Base-by-base conservation (phyloP, 164 flowering plant genomes). In the Piper longum region DNA sequence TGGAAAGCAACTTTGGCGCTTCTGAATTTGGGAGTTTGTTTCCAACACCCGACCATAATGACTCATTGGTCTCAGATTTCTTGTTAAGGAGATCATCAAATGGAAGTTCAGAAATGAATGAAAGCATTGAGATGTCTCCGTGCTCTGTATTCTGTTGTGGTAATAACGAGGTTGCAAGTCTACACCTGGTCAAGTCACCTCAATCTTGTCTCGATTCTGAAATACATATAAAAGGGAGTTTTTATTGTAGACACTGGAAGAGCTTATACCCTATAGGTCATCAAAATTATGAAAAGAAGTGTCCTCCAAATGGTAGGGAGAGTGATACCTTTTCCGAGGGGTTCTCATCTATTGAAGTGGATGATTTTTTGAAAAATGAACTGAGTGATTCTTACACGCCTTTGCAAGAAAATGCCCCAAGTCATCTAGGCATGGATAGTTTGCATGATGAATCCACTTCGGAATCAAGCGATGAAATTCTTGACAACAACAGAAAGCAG, bases 1-100 rank as follows among this genome's bases (percentile, higher is more conserved):
- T 74, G 44, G 84, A 76, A 63, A 78, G 76, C 72, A 67, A 67
- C 58, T 71, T 62, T 54, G 55, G 54, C 62, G 64, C 54, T 42
- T 57, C 66, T 56, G 73, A 70, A 60, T 69, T 65, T 57, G 54
- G 66, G 48, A 66, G 71, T 62, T 64, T 72, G 43, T 57, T 70
- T 3, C 41, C 68, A 41, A 56, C 52, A 39, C 41, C 66, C 43
- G 59, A 69, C 40, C 65, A 17, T 70, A 66, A 71, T 42, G 12
- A 19, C 45, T 40, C 64, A 66, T 62, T 44, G 19, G 62, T 45
- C 51, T 57, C 64, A 36, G 8, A 56, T 67, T 58, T 66, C 16
- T 48, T 64, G 62, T 18, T 39, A 26, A 78, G 77, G 57, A 64
- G 42, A 51, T 77, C 78, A 26, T 63, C 71, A 14, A 71, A 58